Evolutionary conservation across 805 yeast species (phyloP).

Genomic region (Nakazawaea laoshanensis): DNA sequence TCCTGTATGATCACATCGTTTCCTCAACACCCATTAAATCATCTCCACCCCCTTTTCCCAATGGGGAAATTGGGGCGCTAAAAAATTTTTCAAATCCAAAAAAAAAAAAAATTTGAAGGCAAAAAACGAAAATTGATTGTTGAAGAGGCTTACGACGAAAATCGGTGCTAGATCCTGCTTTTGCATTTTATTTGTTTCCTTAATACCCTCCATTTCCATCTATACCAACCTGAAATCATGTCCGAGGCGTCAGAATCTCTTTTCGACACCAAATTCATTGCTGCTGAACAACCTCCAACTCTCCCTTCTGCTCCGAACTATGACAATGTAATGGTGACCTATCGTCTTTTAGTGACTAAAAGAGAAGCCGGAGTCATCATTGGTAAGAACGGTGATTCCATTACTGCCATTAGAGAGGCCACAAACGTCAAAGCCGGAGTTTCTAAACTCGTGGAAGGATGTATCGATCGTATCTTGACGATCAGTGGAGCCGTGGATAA

Average conservation of each 20-base stretch:
- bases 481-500: slow-evolving; percentile 66
- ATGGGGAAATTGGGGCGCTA: neutral
- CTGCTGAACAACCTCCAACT: slow-evolving; percentile 12
- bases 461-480: slow-evolving; percentile 76
- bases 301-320: slow-evolving; percentile 2
- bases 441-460: slow-evolving; percentile 70
- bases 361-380: slow-evolving; percentile 88
- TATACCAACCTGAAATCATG: no score
- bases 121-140: no score
- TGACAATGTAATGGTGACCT: slow-evolving; percentile 21
- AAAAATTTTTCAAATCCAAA: no score
- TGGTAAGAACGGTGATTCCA: slow-evolving; percentile 76
- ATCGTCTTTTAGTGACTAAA: slow-evolving; percentile 63
- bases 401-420: slow-evolving; percentile 64
- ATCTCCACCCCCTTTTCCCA: no score
- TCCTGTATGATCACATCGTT: no score
- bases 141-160: neutral
- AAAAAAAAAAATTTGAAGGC: neutral
- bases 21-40: no score
- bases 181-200: no score
- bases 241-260: slow-evolving; percentile 21
- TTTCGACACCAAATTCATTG: slow-evolving; percentile 21
- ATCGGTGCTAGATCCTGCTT: no score
- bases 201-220: no score
- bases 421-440: slow-evolving; percentile 83